Percentiles rank a stretch among this genome's conserved stretches.
Conservation (phyloP, 2,329 filamentous ascomycete species). For the Colletotrichum siamense region DNA sequence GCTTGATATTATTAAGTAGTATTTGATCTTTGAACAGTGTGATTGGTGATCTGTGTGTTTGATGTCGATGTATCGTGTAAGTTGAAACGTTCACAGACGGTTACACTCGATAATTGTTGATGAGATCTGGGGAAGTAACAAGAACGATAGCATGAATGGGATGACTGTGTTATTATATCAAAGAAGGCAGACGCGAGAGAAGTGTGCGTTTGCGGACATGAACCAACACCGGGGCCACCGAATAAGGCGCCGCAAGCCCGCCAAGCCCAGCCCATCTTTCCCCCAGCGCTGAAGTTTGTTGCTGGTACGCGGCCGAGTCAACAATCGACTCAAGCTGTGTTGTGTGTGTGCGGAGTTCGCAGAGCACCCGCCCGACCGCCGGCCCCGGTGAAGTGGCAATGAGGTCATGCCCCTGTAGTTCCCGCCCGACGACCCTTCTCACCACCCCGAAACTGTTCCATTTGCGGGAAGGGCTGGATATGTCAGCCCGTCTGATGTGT, state of each 20-base stretch:
- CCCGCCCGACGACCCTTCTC: background rate
- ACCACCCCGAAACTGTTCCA: background rate
- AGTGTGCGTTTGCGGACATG: background rate
- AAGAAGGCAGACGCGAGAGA: background rate
- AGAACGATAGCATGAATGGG: background rate
- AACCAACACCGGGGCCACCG: background rate
- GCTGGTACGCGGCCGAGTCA: background rate
- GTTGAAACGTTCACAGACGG: background rate
- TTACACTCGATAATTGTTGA: background rate
- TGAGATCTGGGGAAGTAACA: background rate
- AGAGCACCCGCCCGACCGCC: constrained; percentile 11
- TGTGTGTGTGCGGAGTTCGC: constrained; percentile 8
- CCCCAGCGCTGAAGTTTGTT: background rate
- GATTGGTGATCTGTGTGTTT: background rate
- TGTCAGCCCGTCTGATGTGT: background rate
- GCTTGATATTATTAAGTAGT: background rate
- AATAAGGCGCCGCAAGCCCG: background rate
- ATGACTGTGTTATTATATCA: constrained; percentile 5
- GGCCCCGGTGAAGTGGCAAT: background rate
- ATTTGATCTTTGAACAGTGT: background rate
- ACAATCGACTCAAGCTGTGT: background rate
- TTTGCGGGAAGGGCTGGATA: background rate
- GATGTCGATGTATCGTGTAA: background rate
- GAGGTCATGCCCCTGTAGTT: constrained; percentile 7
- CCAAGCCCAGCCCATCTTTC: background rate